A percentile compares a stretch with the other conserved stretches of the same genome.
Evolutionary conservation across 1,139 yeast genomes (phyloP).

Genomic region (Hansenula lynferdii): DNA sequence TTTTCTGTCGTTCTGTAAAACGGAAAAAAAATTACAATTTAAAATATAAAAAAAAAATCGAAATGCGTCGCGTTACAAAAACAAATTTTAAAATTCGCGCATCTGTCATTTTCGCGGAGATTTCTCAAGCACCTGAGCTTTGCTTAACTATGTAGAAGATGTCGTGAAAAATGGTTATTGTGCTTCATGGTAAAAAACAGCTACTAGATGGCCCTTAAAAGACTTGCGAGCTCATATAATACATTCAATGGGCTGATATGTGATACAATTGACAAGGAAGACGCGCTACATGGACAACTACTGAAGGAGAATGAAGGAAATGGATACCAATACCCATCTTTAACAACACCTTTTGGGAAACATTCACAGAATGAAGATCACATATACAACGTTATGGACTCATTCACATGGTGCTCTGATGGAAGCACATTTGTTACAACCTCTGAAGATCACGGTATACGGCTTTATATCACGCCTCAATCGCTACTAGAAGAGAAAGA

Average conservation of each 20-base stretch:
- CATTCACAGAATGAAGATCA: neutral
- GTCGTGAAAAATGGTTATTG: too few relatives aligned
- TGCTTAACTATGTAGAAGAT: too few relatives aligned
- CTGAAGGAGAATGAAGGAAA: neutral
- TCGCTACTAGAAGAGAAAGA: constrained; percentile 14
- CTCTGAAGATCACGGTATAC: constrained; percentile 24
- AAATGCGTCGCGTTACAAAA: neutral
- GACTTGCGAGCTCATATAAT: neutral
- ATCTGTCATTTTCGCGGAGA: too few relatives aligned
- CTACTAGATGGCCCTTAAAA: neutral
- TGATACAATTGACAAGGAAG: constrained; percentile 3
- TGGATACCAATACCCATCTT: constrained; percentile 15
- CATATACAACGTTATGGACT: constrained; percentile 3
- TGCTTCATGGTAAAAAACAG: too few relatives aligned
- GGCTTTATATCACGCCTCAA: constrained; percentile 26
- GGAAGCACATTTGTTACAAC: constrained; percentile 25
- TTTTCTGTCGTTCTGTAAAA: neutral
- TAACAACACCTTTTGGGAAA: constrained; percentile 7
- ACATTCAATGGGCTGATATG: neutral
- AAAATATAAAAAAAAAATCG: neutral
- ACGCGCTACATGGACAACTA: constrained; percentile 1
- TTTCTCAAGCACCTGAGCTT: too few relatives aligned
- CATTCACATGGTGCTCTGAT: constrained; percentile 26
- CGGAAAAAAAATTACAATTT: neutral
- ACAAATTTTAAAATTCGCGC: neutral